These are phyloP conservation scores for Cryptococcus hybrid DNA, from an alignment of 1,284 basidiomycete species.

Conservation along the genomic window DNA sequence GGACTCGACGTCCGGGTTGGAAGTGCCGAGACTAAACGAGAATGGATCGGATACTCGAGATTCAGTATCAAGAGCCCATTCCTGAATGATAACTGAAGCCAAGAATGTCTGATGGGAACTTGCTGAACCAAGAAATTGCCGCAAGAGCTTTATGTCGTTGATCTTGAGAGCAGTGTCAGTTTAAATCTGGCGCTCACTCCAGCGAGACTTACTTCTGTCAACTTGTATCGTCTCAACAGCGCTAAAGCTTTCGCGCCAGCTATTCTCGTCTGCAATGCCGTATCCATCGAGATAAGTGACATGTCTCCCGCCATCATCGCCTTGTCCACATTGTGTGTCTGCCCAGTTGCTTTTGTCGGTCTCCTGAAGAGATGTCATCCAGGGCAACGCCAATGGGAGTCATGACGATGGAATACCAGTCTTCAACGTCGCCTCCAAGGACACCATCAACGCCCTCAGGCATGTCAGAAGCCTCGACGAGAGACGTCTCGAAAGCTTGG, in stretches of 20 bases:
- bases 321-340: slow-evolving; percentile 92
- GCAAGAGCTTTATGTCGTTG: slow-evolving; percentile 59
- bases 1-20: slow-evolving; percentile 62
- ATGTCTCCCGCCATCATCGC: slow-evolving; percentile 91
- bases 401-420: slow-evolving; percentile 86
- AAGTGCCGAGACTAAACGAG: slow-evolving; percentile 17
- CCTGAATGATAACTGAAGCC: slow-evolving; percentile 78
- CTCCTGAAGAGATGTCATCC: slow-evolving; percentile 68
- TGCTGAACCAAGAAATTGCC: slow-evolving; percentile 76
- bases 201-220: slow-evolving; percentile 2
- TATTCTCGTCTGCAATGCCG: slow-evolving; percentile 77
- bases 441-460: slow-evolving; percentile 46
- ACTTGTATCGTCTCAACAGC: slow-evolving; percentile 17
- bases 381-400: slow-evolving; percentile 84
- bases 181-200: neutral
- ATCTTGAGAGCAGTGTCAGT: slow-evolving; percentile 1
- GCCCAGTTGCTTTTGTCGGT: slow-evolving; percentile 44
- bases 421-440: slow-evolving; percentile 35
- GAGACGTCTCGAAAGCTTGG: slow-evolving; percentile 72
- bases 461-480: slow-evolving; percentile 61
- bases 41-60: slow-evolving; percentile 2
- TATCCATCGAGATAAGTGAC: slow-evolving; percentile 74
- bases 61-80: slow-evolving; percentile 67
- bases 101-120: slow-evolving; percentile 92
- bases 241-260: slow-evolving; percentile 80